phyloP scores from a whole-genome alignment of 208 protist genomes.

The Trypanosoma conorhini region DNA sequence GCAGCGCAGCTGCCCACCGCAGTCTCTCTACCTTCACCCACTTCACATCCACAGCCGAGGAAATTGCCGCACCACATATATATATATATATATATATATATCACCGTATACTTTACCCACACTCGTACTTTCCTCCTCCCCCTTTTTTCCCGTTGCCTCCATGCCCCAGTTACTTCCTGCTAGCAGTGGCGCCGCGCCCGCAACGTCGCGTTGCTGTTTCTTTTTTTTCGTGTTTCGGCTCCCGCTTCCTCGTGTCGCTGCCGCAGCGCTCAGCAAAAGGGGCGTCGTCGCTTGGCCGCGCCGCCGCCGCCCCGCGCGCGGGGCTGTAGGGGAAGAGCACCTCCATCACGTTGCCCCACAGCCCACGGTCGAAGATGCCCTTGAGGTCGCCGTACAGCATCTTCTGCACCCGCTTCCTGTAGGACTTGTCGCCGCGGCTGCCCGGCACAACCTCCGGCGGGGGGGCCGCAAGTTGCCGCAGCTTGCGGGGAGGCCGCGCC shows the following conservation, averaged over 20 bases:
- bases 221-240: too few species aligned
- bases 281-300: too few species aligned
- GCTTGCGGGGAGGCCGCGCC: constrained; percentile 45
- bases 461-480: constrained; percentile 47
- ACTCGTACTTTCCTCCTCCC: not conserved
- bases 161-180: too few species aligned
- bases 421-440: constrained; percentile 47
- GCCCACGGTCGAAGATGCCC: constrained; percentile 75
- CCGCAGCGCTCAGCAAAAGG: too few species aligned
- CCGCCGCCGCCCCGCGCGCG: not conserved
- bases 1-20: too few species aligned
- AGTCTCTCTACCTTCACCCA: too few species aligned
- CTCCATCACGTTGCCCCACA: constrained; percentile 73
- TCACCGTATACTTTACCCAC: not conserved
- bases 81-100: constrained; percentile 17
- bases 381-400: constrained; percentile 53
- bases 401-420: constrained; percentile 62
- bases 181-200: too few species aligned
- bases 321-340: constrained; percentile 68
- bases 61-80: not conserved
- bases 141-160: not conserved
- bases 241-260: too few species aligned
- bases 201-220: too few species aligned
- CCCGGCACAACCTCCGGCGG: constrained; percentile 31
- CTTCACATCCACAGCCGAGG: too few species aligned